Evolutionary conservation across 208 protist species (phyloP).

Genomic region (Crithidia brevicula): DNA sequence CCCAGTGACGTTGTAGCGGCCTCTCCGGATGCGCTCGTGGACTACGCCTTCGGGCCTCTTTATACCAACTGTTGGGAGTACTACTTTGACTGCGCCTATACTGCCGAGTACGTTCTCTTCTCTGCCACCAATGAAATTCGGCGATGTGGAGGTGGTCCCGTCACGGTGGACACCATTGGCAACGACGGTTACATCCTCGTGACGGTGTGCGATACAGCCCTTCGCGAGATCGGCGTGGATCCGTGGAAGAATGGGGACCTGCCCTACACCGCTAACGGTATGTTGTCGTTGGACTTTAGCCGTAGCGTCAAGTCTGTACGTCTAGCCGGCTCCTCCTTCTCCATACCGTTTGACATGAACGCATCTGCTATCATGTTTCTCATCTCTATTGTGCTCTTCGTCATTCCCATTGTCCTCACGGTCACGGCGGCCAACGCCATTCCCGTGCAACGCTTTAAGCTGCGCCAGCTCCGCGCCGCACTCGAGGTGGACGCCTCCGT

Average conservation of each 20-base stretch:
- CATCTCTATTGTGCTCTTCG: background rate
- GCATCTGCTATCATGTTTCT: background rate
- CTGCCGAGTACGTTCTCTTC: background rate
- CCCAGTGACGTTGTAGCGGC: background rate
- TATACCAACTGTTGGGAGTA: background rate
- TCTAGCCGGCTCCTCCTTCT: background rate
- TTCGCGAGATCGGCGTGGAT: background rate
- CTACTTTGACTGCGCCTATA: background rate
- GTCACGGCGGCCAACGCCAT: background rate
- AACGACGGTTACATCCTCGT: background rate
- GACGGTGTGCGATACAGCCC: background rate
- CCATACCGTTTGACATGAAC: background rate
- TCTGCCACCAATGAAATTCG: background rate
- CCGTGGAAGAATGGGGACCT: background rate
- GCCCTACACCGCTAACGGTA: background rate
- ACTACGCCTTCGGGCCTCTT: background rate
- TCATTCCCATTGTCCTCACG: slow-evolving; percentile 5
- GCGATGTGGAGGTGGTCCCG: background rate
- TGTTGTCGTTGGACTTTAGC: slow-evolving; percentile 2
- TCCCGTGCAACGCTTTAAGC: slow-evolving; percentile 18
- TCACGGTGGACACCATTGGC: background rate
- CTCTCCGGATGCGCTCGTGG: too few relatives aligned
- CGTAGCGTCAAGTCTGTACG: background rate
- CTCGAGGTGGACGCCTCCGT: slow-evolving; percentile 22
- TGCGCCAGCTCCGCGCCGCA: slow-evolving; percentile 10